Evolutionary conservation across 768 basidiomycete genomes (phyloP).

Genomic region (Aureoboletus auriporus): DNA sequence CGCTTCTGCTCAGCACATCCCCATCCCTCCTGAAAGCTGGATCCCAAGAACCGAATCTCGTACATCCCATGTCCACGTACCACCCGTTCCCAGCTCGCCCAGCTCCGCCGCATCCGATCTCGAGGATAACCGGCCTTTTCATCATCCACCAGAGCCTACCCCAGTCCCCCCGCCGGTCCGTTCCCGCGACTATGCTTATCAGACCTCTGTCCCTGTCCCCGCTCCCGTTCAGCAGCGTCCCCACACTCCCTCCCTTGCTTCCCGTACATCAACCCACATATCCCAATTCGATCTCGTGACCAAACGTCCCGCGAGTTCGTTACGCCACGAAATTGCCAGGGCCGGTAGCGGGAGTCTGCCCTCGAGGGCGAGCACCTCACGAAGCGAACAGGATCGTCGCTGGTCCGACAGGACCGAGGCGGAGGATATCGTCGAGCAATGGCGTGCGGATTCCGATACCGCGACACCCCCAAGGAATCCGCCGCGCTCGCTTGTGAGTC

Average conservation of each 20-base stretch:
- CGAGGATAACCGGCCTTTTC: slow-evolving; percentile 7
- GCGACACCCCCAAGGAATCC: slow-evolving; percentile 13
- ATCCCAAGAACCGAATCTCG: slow-evolving; percentile 28
- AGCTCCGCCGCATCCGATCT: slow-evolving; percentile 11
- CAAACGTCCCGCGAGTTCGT: slow-evolving; percentile 21
- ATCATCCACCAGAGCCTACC: slow-evolving; percentile 2
- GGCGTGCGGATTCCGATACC: slow-evolving; percentile 27
- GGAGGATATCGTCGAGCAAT: slow-evolving; percentile 27
- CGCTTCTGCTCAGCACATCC: slow-evolving; percentile 4
- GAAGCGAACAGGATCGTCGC: slow-evolving; percentile 13
- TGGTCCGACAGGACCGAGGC: slow-evolving; percentile 22
- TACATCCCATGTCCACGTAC: slow-evolving; percentile 20
- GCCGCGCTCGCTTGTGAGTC: slow-evolving; percentile 20
- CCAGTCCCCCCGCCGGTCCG: slow-evolving; percentile 24
- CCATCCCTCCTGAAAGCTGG: slow-evolving; percentile 22
- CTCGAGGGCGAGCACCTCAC: slow-evolving; percentile 14
- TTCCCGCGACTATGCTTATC: slow-evolving; percentile 30
- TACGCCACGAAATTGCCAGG: slow-evolving; percentile 23
- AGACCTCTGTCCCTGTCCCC: slow-evolving; percentile 7
- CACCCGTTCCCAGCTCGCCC: slow-evolving; percentile 14
- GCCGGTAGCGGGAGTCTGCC: slow-evolving; percentile 24
- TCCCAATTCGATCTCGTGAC: slow-evolving; percentile 31
- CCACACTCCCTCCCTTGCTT: slow-evolving; percentile 21
- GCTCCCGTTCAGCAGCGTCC: slow-evolving; percentile 1
- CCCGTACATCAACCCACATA: slow-evolving; percentile 27